Evolutionary conservation across 495 filamentous ascomycete species (phyloP).

Genomic region (Cetradonia linearis): DNA sequence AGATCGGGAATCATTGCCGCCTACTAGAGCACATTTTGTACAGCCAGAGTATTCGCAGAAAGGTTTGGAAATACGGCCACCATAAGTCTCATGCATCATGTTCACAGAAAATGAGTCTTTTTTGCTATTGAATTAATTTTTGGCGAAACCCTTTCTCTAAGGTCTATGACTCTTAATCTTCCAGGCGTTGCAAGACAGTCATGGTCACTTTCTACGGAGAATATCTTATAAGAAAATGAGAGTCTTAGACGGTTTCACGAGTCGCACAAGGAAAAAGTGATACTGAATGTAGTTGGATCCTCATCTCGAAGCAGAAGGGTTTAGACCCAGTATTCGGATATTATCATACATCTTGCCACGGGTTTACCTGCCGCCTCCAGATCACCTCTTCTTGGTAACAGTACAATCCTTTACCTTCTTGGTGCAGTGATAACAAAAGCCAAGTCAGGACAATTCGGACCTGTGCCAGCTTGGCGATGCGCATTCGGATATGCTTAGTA

Average conservation of each 20-base stretch:
- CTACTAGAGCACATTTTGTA: background rate
- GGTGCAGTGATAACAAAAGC: background rate
- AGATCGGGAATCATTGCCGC: background rate
- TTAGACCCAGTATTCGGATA: background rate
- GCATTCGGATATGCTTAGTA: background rate
- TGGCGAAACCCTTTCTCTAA: background rate
- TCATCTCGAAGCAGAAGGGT: background rate
- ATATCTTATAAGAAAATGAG: background rate
- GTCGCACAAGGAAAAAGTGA: background rate
- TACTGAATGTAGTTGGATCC: no score
- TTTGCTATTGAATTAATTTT: background rate
- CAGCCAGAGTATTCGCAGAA: background rate
- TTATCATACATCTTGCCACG: background rate
- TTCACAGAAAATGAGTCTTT: background rate
- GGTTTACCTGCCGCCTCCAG: background rate
- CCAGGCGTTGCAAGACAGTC: background rate
- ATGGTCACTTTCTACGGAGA: background rate
- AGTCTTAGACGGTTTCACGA: background rate
- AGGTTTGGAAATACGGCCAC: background rate
- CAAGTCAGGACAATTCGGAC: background rate
- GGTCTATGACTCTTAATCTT: background rate
- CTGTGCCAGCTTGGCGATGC: background rate
- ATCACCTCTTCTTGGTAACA: background rate
- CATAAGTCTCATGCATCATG: background rate
- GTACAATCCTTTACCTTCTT: background rate